A percentile compares a stretch with the other conserved stretches of the same genome.
phyloP scores from a whole-genome alignment of 768 basidiomycete species.

The Auriculariales sp. region DNA sequence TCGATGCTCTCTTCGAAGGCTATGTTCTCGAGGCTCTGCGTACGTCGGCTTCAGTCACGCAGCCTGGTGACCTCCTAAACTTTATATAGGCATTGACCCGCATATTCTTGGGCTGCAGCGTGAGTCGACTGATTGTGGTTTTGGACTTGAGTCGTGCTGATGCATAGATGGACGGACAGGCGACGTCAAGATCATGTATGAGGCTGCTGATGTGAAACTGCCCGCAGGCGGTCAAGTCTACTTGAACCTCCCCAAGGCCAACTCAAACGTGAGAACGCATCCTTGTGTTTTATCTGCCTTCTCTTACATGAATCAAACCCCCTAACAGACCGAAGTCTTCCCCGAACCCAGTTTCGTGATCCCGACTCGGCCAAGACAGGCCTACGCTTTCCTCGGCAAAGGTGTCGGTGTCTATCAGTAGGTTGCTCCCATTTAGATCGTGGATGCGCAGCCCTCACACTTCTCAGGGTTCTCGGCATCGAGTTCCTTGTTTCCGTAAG shows the following conservation, averaged over 20 bases:
- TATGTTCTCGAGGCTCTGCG: conserved; percentile 57
- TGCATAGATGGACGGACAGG: no score
- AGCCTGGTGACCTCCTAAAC: conserved; percentile 6
- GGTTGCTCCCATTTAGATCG: no score
- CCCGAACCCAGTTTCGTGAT: conserved; percentile 30
- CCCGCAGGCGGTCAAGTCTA: conserved; percentile 43
- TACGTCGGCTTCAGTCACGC: conserved; percentile 31
- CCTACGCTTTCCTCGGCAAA: conserved; percentile 22
- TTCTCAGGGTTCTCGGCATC: conserved; percentile 29
- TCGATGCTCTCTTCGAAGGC: conserved; percentile 25
- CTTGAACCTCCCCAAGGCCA: conserved; percentile 42
- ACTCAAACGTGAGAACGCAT: conserved; percentile 33
- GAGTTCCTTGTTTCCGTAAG: conserved; percentile 40
- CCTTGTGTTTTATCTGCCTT: neutral
- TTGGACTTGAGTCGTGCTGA: neutral
- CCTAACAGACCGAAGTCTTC: conserved; percentile 41
- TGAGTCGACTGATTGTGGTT: conserved; percentile 18
- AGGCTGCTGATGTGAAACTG: no score
- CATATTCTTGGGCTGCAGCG: no score
- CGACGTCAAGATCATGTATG: no score
- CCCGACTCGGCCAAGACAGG: conserved; percentile 28
- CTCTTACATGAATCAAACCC: neutral
- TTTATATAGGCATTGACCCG: conserved; percentile 46
- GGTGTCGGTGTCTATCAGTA: conserved; percentile 6
- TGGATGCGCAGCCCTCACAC: no score